Base-by-base conservation (phyloP, 495 filamentous ascomycete species). In the Hypomontagnella submonticulosa region DNA sequence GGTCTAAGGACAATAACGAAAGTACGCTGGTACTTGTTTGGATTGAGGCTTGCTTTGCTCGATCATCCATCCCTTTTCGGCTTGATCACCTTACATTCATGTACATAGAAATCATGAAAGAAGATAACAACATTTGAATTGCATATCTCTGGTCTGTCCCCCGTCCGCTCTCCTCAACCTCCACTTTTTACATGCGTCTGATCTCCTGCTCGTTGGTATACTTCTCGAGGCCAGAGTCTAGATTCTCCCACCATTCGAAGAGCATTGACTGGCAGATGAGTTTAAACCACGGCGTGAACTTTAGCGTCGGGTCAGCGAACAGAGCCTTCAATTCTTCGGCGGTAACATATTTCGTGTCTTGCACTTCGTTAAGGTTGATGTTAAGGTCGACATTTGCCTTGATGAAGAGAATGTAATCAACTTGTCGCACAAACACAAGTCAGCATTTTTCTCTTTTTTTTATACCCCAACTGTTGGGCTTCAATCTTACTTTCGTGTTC, bases 341-440 rank as follows among this genome's bases (percentile, higher is more conserved):
- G 8, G 90, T 87, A 23, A 97, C 95, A 66, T 95, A 98, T 70
- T 85, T 81, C 18, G 88, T 90, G 70, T 89, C 93, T 63, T 85
- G 84, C 23, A 91, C 94, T 80, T 99, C 95, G 77, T 99, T 99
- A 27, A 80, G 82, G 80, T 90, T 99, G 63, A 83, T 74, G 37
- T 89, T 75, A 60, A 97, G 75, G 69, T 96, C 90, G 53, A 97
- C 93, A 69, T 96, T 87, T 34, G 93, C 90, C 78, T 96, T 91
- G 83, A 97, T 97, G 80, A 99, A 96, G 55, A 99, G 89, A 62
- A 99, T 99, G 75, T 99, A 99, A 77, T 99, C 95, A 73, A 99
- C 93, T 97, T 40, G 38, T 57, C 30, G 34, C 18, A 54, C 23
- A 32, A 36, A n/a, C n/a, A n/a, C n/a, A n/a, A 13, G 55, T 50